Conservation (phyloP, 768 basidiomycete genomes). For the Boletus sp. region DNA sequence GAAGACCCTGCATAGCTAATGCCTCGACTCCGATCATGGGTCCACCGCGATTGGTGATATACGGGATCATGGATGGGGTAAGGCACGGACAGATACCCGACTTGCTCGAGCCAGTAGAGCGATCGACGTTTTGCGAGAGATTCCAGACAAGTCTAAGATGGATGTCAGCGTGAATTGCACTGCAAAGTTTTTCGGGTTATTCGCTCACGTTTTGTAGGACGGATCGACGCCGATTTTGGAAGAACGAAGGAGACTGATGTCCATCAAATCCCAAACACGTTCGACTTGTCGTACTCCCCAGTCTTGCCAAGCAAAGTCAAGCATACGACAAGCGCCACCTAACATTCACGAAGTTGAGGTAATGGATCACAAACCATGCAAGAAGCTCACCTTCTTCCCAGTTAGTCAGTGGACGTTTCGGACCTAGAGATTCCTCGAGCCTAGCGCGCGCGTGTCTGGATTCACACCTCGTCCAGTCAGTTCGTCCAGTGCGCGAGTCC, state of each 20-base stretch:
- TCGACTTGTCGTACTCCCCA: constrained; percentile 94
- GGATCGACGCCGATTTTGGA: constrained; percentile 81
- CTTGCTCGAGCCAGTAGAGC: constrained; percentile 77
- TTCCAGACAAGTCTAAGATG: constrained; percentile 83
- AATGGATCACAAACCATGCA: background rate
- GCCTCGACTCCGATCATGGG: constrained; percentile 95
- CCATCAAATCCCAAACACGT: constrained; percentile 94
- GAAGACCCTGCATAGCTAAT: constrained; percentile 90
- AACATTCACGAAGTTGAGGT: background rate
- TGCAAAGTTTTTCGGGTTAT: background rate
- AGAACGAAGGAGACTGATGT: constrained; percentile 82
- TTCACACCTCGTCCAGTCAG: constrained; percentile 92
- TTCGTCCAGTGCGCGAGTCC: constrained; percentile 69
- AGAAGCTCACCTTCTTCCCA: constrained; percentile 81
- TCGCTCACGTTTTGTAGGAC: constrained; percentile 79
- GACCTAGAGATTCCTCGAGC: constrained; percentile 77
- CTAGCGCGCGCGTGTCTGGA: constrained; percentile 87
- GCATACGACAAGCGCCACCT: constrained; percentile 83
- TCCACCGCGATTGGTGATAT: constrained; percentile 92
- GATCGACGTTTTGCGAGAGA: constrained; percentile 93
- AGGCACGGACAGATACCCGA: constrained; percentile 89
- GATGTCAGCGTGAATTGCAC: constrained; percentile 1
- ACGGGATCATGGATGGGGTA: constrained; percentile 96
- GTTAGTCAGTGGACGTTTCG: constrained; percentile 81
- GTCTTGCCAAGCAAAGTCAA: constrained; percentile 90